A percentile compares a stretch with the other conserved stretches of the same genome.
Conservation (phyloP, 2,329 filamentous ascomycete genomes). For the Colletotrichum lini region DNA sequence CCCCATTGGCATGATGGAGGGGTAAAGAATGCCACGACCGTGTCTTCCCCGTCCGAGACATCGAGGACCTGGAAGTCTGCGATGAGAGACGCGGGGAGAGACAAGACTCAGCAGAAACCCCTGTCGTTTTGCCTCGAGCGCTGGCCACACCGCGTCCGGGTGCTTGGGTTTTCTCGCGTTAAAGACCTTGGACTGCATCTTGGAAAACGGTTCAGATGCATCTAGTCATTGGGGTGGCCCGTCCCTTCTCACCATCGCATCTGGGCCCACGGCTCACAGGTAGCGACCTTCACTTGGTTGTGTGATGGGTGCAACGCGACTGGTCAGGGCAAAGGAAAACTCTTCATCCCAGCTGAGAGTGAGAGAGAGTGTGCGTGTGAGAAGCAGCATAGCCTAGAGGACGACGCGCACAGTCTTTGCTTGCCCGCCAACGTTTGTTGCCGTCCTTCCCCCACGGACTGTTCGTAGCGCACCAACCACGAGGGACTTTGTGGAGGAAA, state of each 20-base stretch:
- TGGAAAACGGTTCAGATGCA: too few relatives aligned
- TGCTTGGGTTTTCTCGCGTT: not conserved
- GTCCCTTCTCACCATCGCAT: not conserved
- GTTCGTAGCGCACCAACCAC: constrained; percentile 22
- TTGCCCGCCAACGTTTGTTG: not conserved
- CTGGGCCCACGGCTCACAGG: not conserved
- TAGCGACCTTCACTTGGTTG: not conserved
- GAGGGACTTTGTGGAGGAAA: not conserved
- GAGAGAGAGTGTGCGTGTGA: too few relatives aligned
- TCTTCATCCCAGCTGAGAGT: too few relatives aligned
- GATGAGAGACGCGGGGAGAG: constrained; percentile 13
- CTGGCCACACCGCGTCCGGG: constrained; percentile 17
- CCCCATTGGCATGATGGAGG: not conserved
- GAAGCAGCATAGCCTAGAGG: too few relatives aligned
- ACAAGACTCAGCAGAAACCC: constrained; percentile 9
- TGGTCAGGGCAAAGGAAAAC: not conserved
- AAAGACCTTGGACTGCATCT: not conserved
- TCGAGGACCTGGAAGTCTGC: constrained; percentile 10
- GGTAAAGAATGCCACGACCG: constrained; percentile 8
- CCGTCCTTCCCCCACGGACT: not conserved
- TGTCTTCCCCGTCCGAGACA: constrained; percentile 14
- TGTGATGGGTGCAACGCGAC: not conserved
- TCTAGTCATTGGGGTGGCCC: not conserved
- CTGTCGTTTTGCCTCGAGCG: constrained; percentile 12
- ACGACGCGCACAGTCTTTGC: constrained; percentile 1